Percentiles rank a stretch among this genome's conserved stretches.
These are phyloP conservation scores for Candida khao-thaluensis DNA, from an alignment of 805 yeast species.

Conservation along the genomic window DNA sequence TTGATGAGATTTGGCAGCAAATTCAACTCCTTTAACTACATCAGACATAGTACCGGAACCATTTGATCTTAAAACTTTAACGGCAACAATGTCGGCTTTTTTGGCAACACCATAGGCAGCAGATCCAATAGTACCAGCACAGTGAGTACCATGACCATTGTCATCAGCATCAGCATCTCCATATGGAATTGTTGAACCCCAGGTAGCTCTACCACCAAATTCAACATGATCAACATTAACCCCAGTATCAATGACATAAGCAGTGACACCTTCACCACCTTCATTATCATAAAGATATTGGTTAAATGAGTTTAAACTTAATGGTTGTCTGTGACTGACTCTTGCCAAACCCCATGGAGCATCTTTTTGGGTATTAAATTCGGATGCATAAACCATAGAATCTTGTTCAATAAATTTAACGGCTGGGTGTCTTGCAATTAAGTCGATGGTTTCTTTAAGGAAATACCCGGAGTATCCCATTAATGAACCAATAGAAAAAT, in stretches of 20 bases:
- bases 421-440: slow-evolving; percentile 62
- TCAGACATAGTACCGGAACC: slow-evolving; percentile 85
- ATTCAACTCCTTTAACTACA: slow-evolving; percentile 82
- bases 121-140: slow-evolving; percentile 94
- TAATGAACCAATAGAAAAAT: slow-evolving; percentile 58
- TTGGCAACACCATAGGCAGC: slow-evolving; percentile 81
- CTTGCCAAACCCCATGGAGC: slow-evolving; percentile 96
- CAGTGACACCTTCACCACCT: slow-evolving; percentile 81
- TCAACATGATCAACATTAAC: slow-evolving; percentile 71
- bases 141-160: slow-evolving; percentile 94
- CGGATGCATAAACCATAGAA: slow-evolving; percentile 63
- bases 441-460: slow-evolving; percentile 68
- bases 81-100: slow-evolving; percentile 73
- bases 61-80: slow-evolving; percentile 77
- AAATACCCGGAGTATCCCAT: slow-evolving; percentile 87
- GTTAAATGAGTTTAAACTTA: slow-evolving; percentile 67
- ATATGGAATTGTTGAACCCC: slow-evolving; percentile 81
- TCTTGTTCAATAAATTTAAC: slow-evolving; percentile 75
- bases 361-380: slow-evolving; percentile 68
- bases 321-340: slow-evolving; percentile 75
- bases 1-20: slow-evolving; percentile 72
- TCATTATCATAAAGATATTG: slow-evolving; percentile 69
- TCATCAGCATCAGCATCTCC: slow-evolving; percentile 75
- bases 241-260: slow-evolving; percentile 91
- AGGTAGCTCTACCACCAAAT: slow-evolving; percentile 77